phyloP scores from a whole-genome alignment of 1,139 yeast species.

The Arxiozyma heterogenica region DNA sequence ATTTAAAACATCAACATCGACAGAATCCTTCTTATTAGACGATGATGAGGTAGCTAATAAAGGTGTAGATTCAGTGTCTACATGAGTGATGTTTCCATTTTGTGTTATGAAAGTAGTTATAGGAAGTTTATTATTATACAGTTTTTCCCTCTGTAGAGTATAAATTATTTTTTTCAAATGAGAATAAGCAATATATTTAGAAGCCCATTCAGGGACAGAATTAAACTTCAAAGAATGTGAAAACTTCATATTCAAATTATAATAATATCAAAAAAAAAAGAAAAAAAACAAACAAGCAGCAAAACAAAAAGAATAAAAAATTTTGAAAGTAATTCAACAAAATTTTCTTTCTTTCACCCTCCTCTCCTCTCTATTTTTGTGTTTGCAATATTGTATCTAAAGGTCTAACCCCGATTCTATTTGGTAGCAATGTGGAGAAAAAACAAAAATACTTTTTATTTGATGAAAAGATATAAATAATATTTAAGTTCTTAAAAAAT shows the following conservation, averaged over 20 bases:
- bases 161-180: constrained; percentile 59
- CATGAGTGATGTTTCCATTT: background rate
- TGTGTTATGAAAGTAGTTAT: background rate
- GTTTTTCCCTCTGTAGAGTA: constrained; percentile 51
- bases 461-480: no score
- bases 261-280: background rate
- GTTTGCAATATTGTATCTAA: no score
- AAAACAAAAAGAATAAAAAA: no score
- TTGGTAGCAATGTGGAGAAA: no score
- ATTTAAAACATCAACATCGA: constrained; percentile 1
- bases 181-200: constrained; percentile 64
- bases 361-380: no score
- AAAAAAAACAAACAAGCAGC: no score
- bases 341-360: background rate
- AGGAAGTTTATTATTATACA: constrained; percentile 25
- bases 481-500: no score
- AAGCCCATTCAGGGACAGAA: constrained; percentile 74
- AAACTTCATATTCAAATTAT: constrained; percentile 47
- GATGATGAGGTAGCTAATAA: constrained; percentile 8
- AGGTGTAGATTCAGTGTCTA: constrained; percentile 11
- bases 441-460: no score
- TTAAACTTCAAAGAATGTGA: constrained; percentile 68
- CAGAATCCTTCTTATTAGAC: background rate
- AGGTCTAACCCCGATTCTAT: no score
- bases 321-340: background rate